phyloP scores from a whole-genome alignment of 169 alveolate species.

The Theileria orientalis region DNA sequence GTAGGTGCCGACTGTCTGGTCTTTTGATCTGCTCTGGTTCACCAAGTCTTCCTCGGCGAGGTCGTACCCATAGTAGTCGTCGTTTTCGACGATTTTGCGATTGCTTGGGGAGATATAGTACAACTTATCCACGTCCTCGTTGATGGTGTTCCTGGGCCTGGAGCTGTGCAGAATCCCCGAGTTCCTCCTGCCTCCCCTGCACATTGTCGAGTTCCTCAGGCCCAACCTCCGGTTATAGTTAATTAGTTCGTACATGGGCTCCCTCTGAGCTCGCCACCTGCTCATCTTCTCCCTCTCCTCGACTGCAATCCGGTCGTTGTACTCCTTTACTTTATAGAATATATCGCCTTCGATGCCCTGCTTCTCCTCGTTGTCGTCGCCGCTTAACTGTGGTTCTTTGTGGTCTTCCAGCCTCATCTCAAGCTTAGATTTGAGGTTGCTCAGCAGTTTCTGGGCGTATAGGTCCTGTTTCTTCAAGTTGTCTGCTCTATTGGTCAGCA shows the following conservation, averaged over 20 bases:
- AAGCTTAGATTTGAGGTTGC: not conserved
- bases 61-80: not conserved
- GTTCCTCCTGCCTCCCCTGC: conserved; percentile 10
- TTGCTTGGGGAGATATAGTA: not conserved
- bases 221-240: not conserved
- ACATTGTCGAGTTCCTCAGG: not conserved
- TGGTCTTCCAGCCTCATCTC: not conserved
- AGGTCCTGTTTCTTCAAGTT: conserved; percentile 11
- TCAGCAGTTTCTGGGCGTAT: conserved; percentile 9
- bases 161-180: conserved; percentile 8
- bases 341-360: not conserved
- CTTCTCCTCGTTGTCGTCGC: not conserved
- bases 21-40: not conserved
- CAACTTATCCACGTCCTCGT: not conserved
- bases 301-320: not conserved
- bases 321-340: conserved; percentile 3
- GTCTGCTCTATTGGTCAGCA: not conserved
- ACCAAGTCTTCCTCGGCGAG: not conserved
- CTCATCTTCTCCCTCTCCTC: conserved; percentile 13
- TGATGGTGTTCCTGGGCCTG: not conserved
- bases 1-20: not conserved
- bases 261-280: conserved; percentile 11
- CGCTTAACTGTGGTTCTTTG: not conserved
- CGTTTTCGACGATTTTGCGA: not conserved
- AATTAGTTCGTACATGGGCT: conserved; percentile 21